These are phyloP conservation scores for Pseudocercospora ulei DNA, from an alignment of 2,329 filamentous ascomycete species.

Conservation along the genomic window DNA sequence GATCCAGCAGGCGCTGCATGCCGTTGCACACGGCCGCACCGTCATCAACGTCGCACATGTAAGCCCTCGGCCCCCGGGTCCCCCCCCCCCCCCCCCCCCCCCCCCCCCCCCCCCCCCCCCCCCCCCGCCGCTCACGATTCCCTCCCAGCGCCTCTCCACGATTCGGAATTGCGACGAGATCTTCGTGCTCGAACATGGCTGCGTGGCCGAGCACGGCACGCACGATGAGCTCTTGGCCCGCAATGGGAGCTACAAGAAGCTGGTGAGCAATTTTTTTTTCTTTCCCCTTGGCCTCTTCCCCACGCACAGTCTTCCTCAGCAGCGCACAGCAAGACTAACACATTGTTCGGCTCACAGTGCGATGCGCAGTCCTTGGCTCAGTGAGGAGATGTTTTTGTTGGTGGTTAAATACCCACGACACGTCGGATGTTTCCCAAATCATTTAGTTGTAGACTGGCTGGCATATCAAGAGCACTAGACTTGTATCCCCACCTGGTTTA, in stretches of 20 bases:
- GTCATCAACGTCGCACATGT: conserved; percentile 66
- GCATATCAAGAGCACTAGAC: too few relatives aligned
- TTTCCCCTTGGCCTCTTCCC: too few relatives aligned
- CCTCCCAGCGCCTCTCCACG: conserved; percentile 57
- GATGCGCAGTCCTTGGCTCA: conserved; percentile 1
- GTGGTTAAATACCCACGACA: too few relatives aligned
- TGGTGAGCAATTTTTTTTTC: neutral
- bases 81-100: too few relatives aligned
- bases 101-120: too few relatives aligned
- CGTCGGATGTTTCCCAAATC: too few relatives aligned
- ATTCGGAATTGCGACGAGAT: conserved; percentile 70
- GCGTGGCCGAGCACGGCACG: conserved; percentile 52
- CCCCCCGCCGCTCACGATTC: too few relatives aligned
- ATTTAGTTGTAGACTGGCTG: too few relatives aligned
- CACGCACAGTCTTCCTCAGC: too few relatives aligned
- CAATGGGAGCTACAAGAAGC: conserved; percentile 2
- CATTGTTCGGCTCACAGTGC: neutral
- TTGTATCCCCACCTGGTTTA: too few relatives aligned
- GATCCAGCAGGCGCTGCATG: conserved; percentile 38
- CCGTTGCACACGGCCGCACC: conserved; percentile 42
- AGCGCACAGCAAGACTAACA: neutral
- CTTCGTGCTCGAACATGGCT: conserved; percentile 62
- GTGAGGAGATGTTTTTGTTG: too few relatives aligned
- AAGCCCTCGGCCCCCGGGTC: too few relatives aligned
- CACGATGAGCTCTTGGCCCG: conserved; percentile 49